These are phyloP conservation scores for Aleurites moluccanus DNA, from an alignment of 441 rosid genomes.

Conservation along the genomic window DNA sequence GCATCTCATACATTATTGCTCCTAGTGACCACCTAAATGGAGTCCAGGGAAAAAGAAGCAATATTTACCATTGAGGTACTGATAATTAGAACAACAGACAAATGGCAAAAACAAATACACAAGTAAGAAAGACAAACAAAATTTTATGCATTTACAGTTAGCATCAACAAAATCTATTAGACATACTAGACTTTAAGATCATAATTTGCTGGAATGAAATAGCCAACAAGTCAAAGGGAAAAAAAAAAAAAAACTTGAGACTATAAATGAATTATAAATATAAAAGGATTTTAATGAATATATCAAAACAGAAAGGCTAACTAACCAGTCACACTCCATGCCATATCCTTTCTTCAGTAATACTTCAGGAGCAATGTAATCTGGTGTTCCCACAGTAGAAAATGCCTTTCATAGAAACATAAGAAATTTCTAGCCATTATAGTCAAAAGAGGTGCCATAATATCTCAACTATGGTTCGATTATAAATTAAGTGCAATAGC, in stretches of 20 bases:
- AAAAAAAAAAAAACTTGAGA: background rate
- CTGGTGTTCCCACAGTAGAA: constrained; percentile 99
- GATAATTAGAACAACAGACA: constrained; percentile 10
- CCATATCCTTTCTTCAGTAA: constrained; percentile 98
- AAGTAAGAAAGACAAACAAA: constrained; percentile 10
- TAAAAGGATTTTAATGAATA: background rate
- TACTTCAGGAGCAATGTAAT: constrained; percentile 98
- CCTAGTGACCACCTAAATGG: constrained; percentile 94
- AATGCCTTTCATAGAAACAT: constrained; percentile 61
- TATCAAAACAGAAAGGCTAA: constrained; percentile 21
- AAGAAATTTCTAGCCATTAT: constrained; percentile 15
- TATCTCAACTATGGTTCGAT: constrained; percentile 2
- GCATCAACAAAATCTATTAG: constrained; percentile 11
- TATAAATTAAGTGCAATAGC: background rate
- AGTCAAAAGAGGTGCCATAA: background rate
- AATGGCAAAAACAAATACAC: background rate
- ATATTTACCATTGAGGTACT: background rate
- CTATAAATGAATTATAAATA: background rate
- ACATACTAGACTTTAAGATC: constrained; percentile 14
- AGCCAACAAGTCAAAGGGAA: background rate
- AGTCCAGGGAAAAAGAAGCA: constrained; percentile 17
- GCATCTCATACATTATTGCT: constrained; percentile 98
- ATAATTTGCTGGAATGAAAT: constrained; percentile 12
- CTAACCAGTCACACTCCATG: constrained; percentile 99
- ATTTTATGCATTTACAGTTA: constrained; percentile 13